phyloP scores from a whole-genome alignment of 1,284 basidiomycete genomes.

The Melampsora americana region DNA sequence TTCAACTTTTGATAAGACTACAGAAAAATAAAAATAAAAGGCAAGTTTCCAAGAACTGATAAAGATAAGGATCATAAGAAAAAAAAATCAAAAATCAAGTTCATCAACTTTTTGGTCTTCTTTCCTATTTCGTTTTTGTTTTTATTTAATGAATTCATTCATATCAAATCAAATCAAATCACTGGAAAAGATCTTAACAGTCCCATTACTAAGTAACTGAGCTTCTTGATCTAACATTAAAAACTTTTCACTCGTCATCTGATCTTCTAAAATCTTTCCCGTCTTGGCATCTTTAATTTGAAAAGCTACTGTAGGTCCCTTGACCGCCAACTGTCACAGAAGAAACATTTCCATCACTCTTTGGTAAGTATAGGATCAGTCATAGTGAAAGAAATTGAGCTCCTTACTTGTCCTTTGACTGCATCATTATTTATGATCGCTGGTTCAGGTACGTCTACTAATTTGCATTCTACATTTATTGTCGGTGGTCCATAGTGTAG shows the following conservation, averaged over 20 bases:
- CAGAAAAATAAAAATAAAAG: no score
- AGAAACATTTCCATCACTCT: background rate
- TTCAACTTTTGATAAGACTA: no score
- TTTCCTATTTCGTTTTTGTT: no score
- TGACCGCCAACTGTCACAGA: conserved; percentile 4
- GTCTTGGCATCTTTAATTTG: background rate
- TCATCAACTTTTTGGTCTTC: no score
- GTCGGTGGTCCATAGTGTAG: conserved; percentile 16
- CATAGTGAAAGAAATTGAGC: background rate
- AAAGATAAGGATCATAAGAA: no score
- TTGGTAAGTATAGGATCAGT: background rate
- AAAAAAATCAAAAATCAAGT: no score
- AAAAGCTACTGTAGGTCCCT: conserved; percentile 13
- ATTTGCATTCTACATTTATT: conserved; percentile 34
- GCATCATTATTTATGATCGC: conserved; percentile 24
- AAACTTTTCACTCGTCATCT: background rate
- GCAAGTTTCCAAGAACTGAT: no score
- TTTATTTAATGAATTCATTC: no score
- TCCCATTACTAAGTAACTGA: conserved; percentile 27
- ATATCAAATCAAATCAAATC: no score
- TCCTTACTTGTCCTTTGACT: conserved; percentile 17
- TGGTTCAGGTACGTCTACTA: conserved; percentile 26
- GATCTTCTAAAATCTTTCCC: background rate
- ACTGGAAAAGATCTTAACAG: conserved; percentile 8
- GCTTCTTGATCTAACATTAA: conserved; percentile 8